Evolutionary conservation across 306 rosid genomes (phyloP).

Genomic region (Rosa lucieae): DNA sequence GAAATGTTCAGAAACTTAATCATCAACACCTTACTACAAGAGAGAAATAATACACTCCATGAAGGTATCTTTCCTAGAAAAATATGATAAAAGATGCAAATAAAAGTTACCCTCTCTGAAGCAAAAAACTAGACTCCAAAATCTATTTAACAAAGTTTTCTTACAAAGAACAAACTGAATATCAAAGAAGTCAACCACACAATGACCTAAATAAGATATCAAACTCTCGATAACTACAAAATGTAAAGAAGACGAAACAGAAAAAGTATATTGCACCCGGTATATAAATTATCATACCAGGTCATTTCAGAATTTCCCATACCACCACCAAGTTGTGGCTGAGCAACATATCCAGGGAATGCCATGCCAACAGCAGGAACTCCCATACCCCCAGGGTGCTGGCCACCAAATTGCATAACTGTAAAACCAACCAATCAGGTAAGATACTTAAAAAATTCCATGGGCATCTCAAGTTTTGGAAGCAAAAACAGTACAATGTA

Average conservation of each 20-base stretch:
- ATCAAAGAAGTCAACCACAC: neutral
- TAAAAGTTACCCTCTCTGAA: neutral
- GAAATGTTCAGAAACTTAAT: constrained; percentile 9
- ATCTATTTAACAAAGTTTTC: neutral
- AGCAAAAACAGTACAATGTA: neutral
- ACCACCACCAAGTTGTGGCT: constrained; percentile 67
- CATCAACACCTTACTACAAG: neutral
- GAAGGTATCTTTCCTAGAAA: neutral
- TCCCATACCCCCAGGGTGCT: constrained; percentile 97
- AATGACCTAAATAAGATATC: neutral
- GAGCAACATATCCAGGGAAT: constrained; percentile 94
- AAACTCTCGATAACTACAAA: neutral
- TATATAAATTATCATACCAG: constrained; percentile 47
- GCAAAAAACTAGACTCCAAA: constrained; percentile 4
- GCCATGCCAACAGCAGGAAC: constrained; percentile 99
- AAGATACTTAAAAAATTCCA: constrained; percentile 7
- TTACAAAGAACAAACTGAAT: neutral
- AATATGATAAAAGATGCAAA: neutral
- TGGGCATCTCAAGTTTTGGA: neutral
- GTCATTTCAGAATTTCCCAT: constrained; percentile 94
- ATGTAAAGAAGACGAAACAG: constrained; percentile 2
- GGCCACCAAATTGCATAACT: constrained; percentile 99
- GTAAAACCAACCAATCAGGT: constrained; percentile 28
- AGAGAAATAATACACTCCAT: neutral
- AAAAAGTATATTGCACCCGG: neutral